A percentile compares a stretch with the other conserved stretches of the same genome.
These are phyloP conservation scores for Penicillium italicum DNA, from an alignment of 2,329 filamentous ascomycete species.

Conservation along the genomic window DNA sequence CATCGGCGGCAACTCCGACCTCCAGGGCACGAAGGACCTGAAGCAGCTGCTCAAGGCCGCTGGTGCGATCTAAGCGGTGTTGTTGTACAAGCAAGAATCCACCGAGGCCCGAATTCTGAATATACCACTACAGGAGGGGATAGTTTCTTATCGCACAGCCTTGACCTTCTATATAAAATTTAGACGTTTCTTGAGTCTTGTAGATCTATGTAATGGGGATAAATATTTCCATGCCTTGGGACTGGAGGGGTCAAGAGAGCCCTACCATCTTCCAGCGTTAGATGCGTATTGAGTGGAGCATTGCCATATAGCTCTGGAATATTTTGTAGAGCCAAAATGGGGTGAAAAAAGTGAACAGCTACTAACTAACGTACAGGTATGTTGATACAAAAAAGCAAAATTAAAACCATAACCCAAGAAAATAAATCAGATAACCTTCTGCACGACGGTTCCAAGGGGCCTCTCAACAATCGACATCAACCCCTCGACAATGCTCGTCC, in stretches of 20 bases:
- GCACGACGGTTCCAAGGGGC: conserved; percentile 80
- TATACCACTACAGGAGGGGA: neutral
- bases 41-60: conserved; percentile 61
- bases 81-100: neutral
- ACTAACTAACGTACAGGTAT: conserved; percentile 9
- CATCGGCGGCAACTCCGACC: conserved; percentile 92
- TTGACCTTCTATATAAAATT: neutral
- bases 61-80: conserved; percentile 53
- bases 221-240: neutral
- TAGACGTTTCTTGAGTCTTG: neutral
- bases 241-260: neutral
- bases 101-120: neutral
- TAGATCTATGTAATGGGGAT: neutral
- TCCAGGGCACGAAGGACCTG: conserved; percentile 65
- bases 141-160: conserved; percentile 1
- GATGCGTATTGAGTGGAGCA: conserved; percentile 8
- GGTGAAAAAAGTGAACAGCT: neutral
- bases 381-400: neutral
- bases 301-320: neutral
- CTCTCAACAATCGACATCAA: conserved; percentile 83
- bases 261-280: neutral
- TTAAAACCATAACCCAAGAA: neutral
- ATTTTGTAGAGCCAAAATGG: neutral
- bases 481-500: conserved; percentile 79
- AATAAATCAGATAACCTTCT: conserved; percentile 57